Evolutionary conservation across 2,329 filamentous ascomycete genomes (phyloP).

Genomic region (Chrysosporium queenslandicum): DNA sequence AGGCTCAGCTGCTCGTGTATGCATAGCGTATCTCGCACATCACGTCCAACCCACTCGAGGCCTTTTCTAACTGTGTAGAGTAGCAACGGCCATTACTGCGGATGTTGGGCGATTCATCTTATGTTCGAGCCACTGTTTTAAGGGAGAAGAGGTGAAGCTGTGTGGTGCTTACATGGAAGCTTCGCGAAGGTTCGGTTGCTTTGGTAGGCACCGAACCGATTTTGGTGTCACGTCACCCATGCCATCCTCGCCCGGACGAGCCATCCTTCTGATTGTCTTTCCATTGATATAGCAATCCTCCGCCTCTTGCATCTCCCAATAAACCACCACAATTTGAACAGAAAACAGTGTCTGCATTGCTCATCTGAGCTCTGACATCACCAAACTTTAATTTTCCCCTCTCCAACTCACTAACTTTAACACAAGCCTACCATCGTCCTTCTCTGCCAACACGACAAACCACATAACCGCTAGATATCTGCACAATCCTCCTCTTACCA

Average conservation of each 20-base stretch:
- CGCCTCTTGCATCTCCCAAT: background rate
- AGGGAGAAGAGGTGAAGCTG: no score
- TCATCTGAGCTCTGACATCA: slow-evolving; percentile 8
- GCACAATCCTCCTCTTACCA: background rate
- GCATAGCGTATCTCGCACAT: background rate
- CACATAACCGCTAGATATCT: no score
- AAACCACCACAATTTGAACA: background rate
- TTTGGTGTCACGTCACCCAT: slow-evolving; percentile 3
- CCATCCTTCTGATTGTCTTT: background rate
- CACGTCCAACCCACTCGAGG: background rate
- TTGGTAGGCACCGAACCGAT: background rate
- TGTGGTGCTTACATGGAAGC: slow-evolving; percentile 23
- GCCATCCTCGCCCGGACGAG: background rate
- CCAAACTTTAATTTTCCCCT: background rate
- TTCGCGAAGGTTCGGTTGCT: slow-evolving; percentile 32
- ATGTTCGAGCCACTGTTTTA: no score
- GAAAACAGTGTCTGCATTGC: background rate
- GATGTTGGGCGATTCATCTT: background rate
- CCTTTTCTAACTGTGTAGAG: background rate
- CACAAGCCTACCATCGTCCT: background rate
- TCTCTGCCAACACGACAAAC: background rate
- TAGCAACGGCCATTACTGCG: background rate
- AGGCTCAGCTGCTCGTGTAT: background rate
- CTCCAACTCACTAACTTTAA: background rate
- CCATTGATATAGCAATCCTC: background rate